Evolutionary conservation across 73 alveolate genomes (phyloP).

Genomic region (Tetrahymena thermophila): DNA sequence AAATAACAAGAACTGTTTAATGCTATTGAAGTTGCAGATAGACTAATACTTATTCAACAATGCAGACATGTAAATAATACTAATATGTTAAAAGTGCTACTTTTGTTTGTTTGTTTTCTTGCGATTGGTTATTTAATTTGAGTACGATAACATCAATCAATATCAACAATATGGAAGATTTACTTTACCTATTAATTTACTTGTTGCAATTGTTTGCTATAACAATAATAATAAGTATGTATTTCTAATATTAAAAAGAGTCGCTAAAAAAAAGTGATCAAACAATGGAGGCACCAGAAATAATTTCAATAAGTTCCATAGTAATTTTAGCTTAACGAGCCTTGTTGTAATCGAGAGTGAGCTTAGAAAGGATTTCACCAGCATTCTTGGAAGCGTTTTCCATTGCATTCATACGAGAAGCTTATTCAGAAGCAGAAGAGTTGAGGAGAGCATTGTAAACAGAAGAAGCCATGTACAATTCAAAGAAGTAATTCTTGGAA

Average conservation of each 20-base stretch:
- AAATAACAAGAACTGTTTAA: neutral
- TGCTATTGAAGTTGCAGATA: neutral
- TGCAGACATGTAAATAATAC: neutral
- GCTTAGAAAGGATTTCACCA: conserved; percentile 67
- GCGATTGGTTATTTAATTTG: neutral
- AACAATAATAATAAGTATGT: neutral
- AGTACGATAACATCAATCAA: neutral
- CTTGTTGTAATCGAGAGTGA: conserved; percentile 73
- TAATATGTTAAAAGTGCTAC: neutral
- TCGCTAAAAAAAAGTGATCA: conserved; percentile 8
- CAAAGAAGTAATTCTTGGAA: conserved; percentile 50
- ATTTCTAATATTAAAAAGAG: neutral
- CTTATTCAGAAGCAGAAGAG: conserved; percentile 73
- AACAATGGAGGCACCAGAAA: conserved; percentile 86
- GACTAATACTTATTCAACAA: neutral
- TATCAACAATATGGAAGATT: neutral
- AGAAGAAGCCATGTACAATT: conserved; percentile 69
- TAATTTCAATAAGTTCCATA: conserved; percentile 78
- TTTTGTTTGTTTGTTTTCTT: neutral
- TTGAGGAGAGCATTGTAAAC: conserved; percentile 73
- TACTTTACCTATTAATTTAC: neutral
- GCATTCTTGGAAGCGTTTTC: conserved; percentile 87
- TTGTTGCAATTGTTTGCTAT: neutral
- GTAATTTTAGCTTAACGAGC: conserved; percentile 83
- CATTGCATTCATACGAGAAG: conserved; percentile 89